phyloP scores from a whole-genome alignment of 352 stramenopile genomes.

The Pythium plurisporium region DNA sequence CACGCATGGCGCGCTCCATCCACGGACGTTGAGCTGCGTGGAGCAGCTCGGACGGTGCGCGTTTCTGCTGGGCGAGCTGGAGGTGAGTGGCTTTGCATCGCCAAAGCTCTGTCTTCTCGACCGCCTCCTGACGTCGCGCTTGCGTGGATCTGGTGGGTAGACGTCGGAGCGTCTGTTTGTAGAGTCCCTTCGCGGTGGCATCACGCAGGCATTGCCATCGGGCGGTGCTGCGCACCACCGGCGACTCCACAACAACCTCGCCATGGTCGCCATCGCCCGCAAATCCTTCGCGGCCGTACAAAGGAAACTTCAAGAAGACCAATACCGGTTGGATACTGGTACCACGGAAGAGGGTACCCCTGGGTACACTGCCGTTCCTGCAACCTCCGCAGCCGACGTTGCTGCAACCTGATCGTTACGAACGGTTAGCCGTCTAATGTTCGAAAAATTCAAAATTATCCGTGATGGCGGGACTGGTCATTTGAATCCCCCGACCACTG shows the following conservation, averaged over 20 bases:
- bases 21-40: slow-evolving; percentile 25
- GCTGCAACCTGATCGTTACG: not conserved
- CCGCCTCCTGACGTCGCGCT: not conserved
- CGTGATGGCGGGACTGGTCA: not conserved
- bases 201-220: not conserved
- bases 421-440: not conserved
- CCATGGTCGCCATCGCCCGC: slow-evolving; percentile 43
- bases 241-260: slow-evolving; percentile 61
- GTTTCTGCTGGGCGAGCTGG: slow-evolving; percentile 48
- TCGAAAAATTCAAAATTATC: slow-evolving; percentile 2
- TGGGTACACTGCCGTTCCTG: not conserved
- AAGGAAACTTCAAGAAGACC: slow-evolving; percentile 15
- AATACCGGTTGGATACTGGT: slow-evolving; percentile 15
- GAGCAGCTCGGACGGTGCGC: slow-evolving; percentile 53
- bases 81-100: slow-evolving; percentile 20
- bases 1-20: slow-evolving; percentile 21
- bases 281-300: slow-evolving; percentile 22
- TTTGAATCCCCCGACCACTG: not conserved
- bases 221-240: slow-evolving; percentile 12
- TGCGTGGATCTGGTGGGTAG: slow-evolving; percentile 14
- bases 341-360: not conserved
- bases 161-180: slow-evolving; percentile 40
- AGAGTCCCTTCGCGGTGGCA: slow-evolving; percentile 25
- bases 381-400: not conserved
- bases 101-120: not conserved